phyloP scores from a whole-genome alignment of 257 asterid species.

The Rehmannia glutinosa region DNA sequence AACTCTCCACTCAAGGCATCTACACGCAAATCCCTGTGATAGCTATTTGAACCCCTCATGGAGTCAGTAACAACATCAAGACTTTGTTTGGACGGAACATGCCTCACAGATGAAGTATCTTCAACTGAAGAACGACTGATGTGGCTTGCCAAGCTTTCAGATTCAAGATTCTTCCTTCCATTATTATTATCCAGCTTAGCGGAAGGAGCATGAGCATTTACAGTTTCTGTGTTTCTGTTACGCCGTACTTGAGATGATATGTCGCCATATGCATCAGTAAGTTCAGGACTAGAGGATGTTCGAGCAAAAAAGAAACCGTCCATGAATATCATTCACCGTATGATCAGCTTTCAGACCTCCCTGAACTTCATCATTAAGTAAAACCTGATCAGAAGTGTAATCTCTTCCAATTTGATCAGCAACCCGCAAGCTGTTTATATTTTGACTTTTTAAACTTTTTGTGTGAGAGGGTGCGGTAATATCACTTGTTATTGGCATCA shows the following conservation, averaged over 20 bases:
- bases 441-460: constrained; percentile 47
- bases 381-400: constrained; percentile 35
- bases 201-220: constrained; percentile 44
- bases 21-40: constrained; percentile 43
- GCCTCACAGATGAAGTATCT: no score
- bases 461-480: constrained; percentile 40
- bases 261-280: constrained; percentile 65
- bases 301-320: constrained; percentile 69
- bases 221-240: constrained; percentile 45
- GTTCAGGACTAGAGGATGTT: constrained; percentile 91
- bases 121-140: constrained; percentile 43
- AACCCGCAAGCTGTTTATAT: constrained; percentile 33
- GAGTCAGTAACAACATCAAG: no score
- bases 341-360: constrained; percentile 53
- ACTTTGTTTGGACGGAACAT: constrained; percentile 39
- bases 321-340: constrained; percentile 52
- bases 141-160: constrained; percentile 47
- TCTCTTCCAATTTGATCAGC: constrained; percentile 43
- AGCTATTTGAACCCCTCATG: no score
- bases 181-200: constrained; percentile 40
- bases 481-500: no score
- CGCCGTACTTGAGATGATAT: constrained; percentile 35
- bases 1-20: constrained; percentile 54
- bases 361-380: constrained; percentile 42
- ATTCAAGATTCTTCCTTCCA: constrained; percentile 43